These are phyloP conservation scores for Jaltomata sinuosa DNA, from an alignment of 257 asterid species.

Conservation along the genomic window DNA sequence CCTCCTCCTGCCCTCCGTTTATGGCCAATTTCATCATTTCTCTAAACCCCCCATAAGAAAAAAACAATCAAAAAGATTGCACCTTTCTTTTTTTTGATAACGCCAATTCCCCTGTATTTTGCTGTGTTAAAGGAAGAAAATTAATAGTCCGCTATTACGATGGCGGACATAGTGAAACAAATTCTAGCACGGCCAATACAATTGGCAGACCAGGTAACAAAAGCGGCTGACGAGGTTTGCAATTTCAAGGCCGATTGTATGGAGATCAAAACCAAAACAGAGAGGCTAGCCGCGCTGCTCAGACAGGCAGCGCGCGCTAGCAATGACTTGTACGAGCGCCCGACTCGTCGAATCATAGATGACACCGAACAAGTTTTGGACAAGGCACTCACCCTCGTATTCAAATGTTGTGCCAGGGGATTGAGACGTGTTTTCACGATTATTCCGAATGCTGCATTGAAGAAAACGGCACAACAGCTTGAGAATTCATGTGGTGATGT, in stretches of 20 bases:
- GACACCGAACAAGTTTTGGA: conserved; percentile 19
- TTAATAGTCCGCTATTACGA: conserved; percentile 7
- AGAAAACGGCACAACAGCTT: conserved; percentile 17
- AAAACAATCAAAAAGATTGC: not conserved
- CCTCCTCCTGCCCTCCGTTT: not conserved
- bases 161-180: conserved; percentile 23
- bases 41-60: not conserved
- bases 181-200: conserved; percentile 17
- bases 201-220: conserved; percentile 19
- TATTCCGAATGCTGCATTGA: conserved; percentile 9
- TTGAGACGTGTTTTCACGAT: conserved; percentile 14
- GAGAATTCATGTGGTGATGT: conserved; percentile 25
- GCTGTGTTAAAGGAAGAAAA: not conserved
- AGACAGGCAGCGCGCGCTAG: conserved; percentile 20
- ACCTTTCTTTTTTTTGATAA: not conserved
- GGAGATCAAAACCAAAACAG: conserved; percentile 18
- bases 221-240: conserved; percentile 7
- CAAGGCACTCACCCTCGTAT: conserved; percentile 13
- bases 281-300: conserved; percentile 12
- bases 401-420: conserved; percentile 15
- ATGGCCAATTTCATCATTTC: not conserved
- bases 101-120: not conserved
- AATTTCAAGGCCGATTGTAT: conserved; percentile 8
- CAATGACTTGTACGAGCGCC: conserved; percentile 17
- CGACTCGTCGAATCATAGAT: conserved; percentile 16